phyloP scores from a whole-genome alignment of 1,284 basidiomycete genomes.

The Pseudozyma flocculosa region DNA sequence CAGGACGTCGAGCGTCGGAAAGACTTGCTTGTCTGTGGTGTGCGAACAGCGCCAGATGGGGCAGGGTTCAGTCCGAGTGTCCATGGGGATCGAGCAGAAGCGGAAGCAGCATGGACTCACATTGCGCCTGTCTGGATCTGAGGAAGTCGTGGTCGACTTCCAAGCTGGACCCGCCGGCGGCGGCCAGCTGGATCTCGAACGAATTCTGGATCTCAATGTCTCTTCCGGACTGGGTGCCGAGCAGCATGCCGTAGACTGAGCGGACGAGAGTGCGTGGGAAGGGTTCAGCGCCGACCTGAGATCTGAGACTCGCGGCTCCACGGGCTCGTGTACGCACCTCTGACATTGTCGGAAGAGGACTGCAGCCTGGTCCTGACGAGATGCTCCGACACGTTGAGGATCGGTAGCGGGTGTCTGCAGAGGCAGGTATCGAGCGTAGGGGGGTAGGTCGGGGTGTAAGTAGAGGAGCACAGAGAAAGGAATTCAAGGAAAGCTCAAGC shows the following conservation, averaged over 20 bases:
- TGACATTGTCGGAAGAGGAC: slow-evolving; percentile 10
- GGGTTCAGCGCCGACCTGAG: no score
- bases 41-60: neutral
- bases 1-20: slow-evolving; percentile 91
- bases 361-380: slow-evolving; percentile 79
- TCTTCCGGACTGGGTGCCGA: slow-evolving; percentile 90
- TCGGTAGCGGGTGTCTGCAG: slow-evolving; percentile 84
- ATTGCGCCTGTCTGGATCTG: slow-evolving; percentile 80
- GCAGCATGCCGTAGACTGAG: slow-evolving; percentile 78
- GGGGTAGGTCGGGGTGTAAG: no score
- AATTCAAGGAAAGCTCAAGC: no score
- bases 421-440: no score
- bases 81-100: no score
- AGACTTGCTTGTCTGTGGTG: slow-evolving; percentile 78
- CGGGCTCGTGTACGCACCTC: no score
- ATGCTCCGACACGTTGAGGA: slow-evolving; percentile 95
- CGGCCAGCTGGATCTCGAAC: slow-evolving; percentile 75
- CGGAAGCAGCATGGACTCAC: slow-evolving; percentile 67
- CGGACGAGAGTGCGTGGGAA: no score
- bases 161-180: neutral
- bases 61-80: no score
- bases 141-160: slow-evolving; percentile 64
- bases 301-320: no score
- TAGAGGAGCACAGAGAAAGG: no score
- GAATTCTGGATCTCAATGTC: slow-evolving; percentile 95